Percentiles rank a stretch among this genome's conserved stretches.
These are phyloP conservation scores for Holtermanniella nyarrowii DNA, from an alignment of 768 basidiomycete genomes.

Conservation along the genomic window DNA sequence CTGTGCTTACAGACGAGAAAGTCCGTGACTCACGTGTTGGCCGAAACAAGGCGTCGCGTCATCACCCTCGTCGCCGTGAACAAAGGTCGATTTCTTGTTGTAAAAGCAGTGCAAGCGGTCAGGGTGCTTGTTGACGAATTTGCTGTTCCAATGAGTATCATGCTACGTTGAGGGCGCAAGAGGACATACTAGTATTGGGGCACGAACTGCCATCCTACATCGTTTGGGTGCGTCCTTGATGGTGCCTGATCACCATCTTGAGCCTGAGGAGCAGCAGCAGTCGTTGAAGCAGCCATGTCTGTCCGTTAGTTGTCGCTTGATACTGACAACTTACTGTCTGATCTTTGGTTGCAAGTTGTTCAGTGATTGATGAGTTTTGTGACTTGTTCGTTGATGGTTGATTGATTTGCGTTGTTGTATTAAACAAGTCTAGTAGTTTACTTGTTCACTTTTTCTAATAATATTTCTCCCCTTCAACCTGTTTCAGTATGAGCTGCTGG, in stretches of 20 bases:
- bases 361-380: too few species aligned
- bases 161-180: not conserved
- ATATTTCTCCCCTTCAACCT: too few species aligned
- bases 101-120: slow-evolving; percentile 97
- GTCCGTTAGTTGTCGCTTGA: not conserved
- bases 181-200: slow-evolving; percentile 75
- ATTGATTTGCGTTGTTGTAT: too few species aligned
- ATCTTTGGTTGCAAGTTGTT: too few species aligned
- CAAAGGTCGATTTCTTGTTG: slow-evolving; percentile 93
- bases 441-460: too few species aligned
- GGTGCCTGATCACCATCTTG: slow-evolving; percentile 3
- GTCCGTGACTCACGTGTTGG: slow-evolving; percentile 76
- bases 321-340: too few species aligned
- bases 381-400: too few species aligned
- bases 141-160: slow-evolving; percentile 40
- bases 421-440: too few species aligned
- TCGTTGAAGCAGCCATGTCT: not conserved
- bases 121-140: slow-evolving; percentile 95
- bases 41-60: slow-evolving; percentile 79
- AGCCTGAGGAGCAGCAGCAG: too few species aligned
- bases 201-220: slow-evolving; percentile 99
- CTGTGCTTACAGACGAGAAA: too few species aligned
- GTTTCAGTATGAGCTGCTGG: too few species aligned
- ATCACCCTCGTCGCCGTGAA: slow-evolving; percentile 95
- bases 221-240: slow-evolving; percentile 47